phyloP scores from a whole-genome alignment of 495 filamentous ascomycete species.

The Podospora bellae-mahoneyi region DNA sequence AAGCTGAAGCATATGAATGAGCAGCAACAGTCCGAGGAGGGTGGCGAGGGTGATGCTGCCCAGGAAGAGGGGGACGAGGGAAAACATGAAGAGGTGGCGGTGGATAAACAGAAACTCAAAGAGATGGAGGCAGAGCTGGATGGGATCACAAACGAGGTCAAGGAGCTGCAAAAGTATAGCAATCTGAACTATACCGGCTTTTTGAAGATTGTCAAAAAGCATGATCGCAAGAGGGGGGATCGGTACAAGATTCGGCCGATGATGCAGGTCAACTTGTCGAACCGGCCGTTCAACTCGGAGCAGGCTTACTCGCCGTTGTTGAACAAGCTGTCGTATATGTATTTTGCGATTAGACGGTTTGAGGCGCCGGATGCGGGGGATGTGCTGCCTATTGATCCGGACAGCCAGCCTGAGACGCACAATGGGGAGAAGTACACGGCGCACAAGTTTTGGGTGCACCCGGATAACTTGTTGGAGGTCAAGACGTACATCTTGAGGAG shows the following conservation, averaged over 20 bases:
- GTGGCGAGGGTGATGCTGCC: too few species aligned
- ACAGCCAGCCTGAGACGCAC: conserved; percentile 42
- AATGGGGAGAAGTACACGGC: conserved; percentile 74
- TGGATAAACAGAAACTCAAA: conserved; percentile 56
- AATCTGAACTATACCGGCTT: conserved; percentile 97
- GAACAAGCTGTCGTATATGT: conserved; percentile 90
- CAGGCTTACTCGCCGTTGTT: conserved; percentile 82
- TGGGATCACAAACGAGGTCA: conserved; percentile 81
- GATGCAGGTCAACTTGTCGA: conserved; percentile 80
- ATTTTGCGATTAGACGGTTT: conserved; percentile 84
- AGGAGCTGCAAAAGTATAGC: conserved; percentile 90
- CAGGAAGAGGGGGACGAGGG: conserved; percentile 3
- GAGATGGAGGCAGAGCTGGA: conserved; percentile 78
- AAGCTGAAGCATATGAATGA: conserved; percentile 55
- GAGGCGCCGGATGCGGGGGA: conserved; percentile 45
- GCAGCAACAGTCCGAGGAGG: neutral
- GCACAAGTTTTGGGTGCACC: conserved; percentile 97
- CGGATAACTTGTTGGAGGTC: conserved; percentile 90
- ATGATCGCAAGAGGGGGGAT: conserved; percentile 81
- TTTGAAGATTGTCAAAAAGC: conserved; percentile 96
- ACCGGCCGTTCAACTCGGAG: conserved; percentile 91
- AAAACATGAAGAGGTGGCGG: conserved; percentile 40
- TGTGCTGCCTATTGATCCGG: conserved; percentile 32
- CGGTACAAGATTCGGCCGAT: conserved; percentile 83
- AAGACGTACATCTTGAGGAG: conserved; percentile 91